A percentile compares a stretch with the other conserved stretches of the same genome.
These are phyloP conservation scores for Coemansia sp. DNA, from an alignment of 192 early-diverging fungal genomes.

Conservation along the genomic window DNA sequence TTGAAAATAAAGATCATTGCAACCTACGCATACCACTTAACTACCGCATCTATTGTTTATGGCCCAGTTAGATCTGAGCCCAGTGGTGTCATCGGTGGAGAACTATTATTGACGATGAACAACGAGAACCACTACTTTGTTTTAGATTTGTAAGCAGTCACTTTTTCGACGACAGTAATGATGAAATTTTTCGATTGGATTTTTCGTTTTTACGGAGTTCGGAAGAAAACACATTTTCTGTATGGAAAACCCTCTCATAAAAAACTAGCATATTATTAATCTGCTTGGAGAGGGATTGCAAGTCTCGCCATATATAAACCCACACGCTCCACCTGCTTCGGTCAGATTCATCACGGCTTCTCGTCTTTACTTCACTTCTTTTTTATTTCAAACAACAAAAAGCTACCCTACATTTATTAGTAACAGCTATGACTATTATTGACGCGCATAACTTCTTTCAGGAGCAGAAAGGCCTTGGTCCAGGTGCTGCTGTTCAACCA, in stretches of 20 bases:
- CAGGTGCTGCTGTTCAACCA: conserved; percentile 40
- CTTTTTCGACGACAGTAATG: background rate
- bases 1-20: too few species aligned
- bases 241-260: background rate
- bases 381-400: background rate
- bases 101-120: background rate
- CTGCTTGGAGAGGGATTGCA: background rate
- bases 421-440: background rate
- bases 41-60: background rate
- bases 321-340: too few species aligned
- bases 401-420: background rate
- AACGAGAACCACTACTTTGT: background rate
- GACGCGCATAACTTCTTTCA: conserved; percentile 34
- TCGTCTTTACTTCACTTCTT: too few species aligned
- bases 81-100: background rate
- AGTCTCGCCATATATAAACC: too few species aligned
- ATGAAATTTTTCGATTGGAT: background rate
- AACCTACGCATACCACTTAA: too few species aligned
- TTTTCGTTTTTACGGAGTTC: background rate
- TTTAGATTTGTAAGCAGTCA: background rate
- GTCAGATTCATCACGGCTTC: too few species aligned
- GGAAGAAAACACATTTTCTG: background rate
- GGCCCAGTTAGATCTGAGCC: background rate
- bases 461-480: conserved; percentile 25
- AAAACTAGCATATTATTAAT: background rate